Percentiles rank a stretch among this genome's conserved stretches.
Evolutionary conservation across 345 rosid species (phyloP).

Genomic region (Eucalyptus virginea): DNA sequence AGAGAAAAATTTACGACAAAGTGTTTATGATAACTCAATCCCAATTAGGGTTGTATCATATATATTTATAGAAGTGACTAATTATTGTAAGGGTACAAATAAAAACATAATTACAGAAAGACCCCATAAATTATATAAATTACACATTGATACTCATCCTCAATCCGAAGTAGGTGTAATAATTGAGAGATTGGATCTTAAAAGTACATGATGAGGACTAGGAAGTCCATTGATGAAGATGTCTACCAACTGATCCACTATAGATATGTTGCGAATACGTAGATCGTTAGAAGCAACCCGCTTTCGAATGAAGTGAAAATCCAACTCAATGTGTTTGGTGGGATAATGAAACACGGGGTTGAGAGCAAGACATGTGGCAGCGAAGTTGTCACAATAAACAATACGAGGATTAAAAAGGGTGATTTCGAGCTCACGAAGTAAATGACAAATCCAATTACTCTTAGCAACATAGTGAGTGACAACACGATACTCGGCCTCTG

Average conservation of each 20-base stretch:
- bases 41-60: not conserved
- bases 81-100: not conserved
- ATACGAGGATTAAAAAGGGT: not conserved
- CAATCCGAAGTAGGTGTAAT: not conserved
- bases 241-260: not conserved
- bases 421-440: not conserved
- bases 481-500: fast-evolving
- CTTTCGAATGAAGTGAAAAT: not conserved
- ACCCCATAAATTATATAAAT: not conserved
- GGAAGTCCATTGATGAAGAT: not conserved
- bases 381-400: not conserved
- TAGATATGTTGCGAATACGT: not conserved
- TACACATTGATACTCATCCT: not conserved
- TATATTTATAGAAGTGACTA: not conserved
- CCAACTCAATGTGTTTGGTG: not conserved
- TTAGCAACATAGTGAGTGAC: not conserved
- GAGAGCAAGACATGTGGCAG: not conserved
- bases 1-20: not conserved
- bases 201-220: not conserved
- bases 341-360: not conserved
- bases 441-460: not conserved
- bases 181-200: not conserved
- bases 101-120: not conserved
- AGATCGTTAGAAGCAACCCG: not conserved
- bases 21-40: not conserved